Evolutionary conservation across 1,139 yeast species (phyloP).

Genomic region (Pneumocystis jirovecii): DNA sequence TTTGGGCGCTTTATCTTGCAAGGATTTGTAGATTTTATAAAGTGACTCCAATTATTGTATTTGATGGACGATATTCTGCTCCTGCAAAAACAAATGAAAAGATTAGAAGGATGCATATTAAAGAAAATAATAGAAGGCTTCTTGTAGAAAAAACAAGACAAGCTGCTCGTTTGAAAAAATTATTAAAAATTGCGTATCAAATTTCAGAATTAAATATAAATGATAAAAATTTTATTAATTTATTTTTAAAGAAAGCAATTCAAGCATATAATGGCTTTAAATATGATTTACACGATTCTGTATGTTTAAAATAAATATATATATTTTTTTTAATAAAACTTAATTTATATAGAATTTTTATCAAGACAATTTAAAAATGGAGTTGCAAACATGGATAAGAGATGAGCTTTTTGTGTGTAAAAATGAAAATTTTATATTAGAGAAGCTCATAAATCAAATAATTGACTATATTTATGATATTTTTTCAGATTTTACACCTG

Average conservation of each 20-base stretch:
- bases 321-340: background rate
- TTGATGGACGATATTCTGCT: background rate
- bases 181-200: background rate
- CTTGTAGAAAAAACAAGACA: background rate
- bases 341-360: background rate
- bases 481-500: background rate
- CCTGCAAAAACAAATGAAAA: background rate
- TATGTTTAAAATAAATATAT: background rate
- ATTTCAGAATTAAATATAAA: background rate
- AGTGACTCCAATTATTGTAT: background rate
- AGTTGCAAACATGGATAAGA: background rate
- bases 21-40: background rate
- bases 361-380: background rate
- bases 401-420: background rate
- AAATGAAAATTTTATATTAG: background rate
- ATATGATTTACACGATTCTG: background rate
- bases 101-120: background rate
- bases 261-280: background rate
- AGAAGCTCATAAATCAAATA: background rate
- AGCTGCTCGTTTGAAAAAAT: background rate
- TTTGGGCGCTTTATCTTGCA: slow-evolving; percentile 1
- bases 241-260: background rate
- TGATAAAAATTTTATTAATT: background rate
- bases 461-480: background rate
- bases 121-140: background rate